Evolutionary conservation across 2,329 filamentous ascomycete species (phyloP).

Genomic region (Hansfordia pulvinata): DNA sequence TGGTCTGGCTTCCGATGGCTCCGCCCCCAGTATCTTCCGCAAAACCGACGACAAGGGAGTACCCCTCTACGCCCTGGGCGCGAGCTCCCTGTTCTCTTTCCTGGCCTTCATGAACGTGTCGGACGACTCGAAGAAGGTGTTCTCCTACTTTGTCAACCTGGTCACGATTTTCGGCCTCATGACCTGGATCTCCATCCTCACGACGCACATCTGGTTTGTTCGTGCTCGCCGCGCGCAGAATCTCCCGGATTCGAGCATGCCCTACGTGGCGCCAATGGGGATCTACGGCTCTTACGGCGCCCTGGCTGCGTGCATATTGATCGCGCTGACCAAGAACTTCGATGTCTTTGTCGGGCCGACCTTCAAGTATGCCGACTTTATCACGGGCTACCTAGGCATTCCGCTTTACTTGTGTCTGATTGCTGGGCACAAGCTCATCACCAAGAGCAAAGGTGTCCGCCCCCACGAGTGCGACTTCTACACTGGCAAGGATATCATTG

Average conservation of each 20-base stretch:
- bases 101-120: constrained; percentile 57
- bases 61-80: constrained; percentile 49
- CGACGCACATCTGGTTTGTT: constrained; percentile 55
- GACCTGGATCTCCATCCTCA: constrained; percentile 54
- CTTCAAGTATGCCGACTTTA: constrained; percentile 45
- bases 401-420: constrained; percentile 59
- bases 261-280: constrained; percentile 61
- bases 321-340: constrained; percentile 75
- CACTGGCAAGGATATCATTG: constrained; percentile 59
- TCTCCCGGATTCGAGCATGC: constrained; percentile 38
- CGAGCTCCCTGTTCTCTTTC: constrained; percentile 48
- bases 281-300: constrained; percentile 53
- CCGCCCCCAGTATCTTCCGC: constrained; percentile 59
- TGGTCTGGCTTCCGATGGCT: constrained; percentile 56
- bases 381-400: constrained; percentile 66
- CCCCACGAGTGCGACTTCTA: constrained; percentile 54
- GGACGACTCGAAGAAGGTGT: constrained; percentile 40
- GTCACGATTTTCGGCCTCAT: constrained; percentile 53
- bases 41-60: constrained; percentile 60
- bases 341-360: constrained; percentile 48
- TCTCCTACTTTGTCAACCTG: constrained; percentile 54
- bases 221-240: constrained; percentile 47
- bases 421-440: constrained; percentile 50
- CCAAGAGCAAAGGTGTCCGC: constrained; percentile 37
- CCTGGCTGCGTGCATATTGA: constrained; percentile 56